These are phyloP conservation scores for Hygrophila difformis DNA, from an alignment of 257 asterid genomes.

Conservation along the genomic window DNA sequence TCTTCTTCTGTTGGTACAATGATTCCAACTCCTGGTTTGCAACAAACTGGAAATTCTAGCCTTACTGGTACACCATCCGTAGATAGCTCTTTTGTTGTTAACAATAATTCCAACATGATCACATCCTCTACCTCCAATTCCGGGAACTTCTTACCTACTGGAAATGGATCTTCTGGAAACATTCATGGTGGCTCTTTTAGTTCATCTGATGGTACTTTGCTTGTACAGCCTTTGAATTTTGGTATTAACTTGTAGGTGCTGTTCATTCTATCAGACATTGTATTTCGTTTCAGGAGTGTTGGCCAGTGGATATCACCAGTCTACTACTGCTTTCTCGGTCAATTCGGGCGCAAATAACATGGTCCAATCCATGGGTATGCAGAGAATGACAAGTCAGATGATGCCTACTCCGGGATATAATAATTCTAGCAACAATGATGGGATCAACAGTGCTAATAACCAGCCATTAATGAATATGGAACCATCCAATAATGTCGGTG, in stretches of 20 bases:
- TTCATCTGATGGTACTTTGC: constrained; percentile 42
- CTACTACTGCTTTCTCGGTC: constrained; percentile 58
- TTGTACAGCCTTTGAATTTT: constrained; percentile 10
- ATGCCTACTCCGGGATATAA: constrained; percentile 95
- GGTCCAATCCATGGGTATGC: constrained; percentile 56
- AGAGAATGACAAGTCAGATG: constrained; percentile 88
- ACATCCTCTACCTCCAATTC: constrained; percentile 44
- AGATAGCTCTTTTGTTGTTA: constrained; percentile 44
- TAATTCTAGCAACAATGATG: constrained; percentile 37
- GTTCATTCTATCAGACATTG: constrained; percentile 23
- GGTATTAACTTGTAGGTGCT: constrained; percentile 14
- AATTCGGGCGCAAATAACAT: constrained; percentile 62
- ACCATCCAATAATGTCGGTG: constrained; percentile 42
- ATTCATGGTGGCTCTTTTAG: constrained; percentile 45
- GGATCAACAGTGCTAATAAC: constrained; percentile 36
- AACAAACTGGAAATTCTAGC: constrained; percentile 59
- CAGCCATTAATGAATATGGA: constrained; percentile 59
- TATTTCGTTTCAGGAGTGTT: constrained; percentile 46
- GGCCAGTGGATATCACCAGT: constrained; percentile 57
- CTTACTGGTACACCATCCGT: constrained; percentile 41
- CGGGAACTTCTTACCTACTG: constrained; percentile 50
- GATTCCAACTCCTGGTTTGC: constrained; percentile 98
- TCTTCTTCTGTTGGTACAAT: constrained; percentile 79
- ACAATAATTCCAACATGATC: constrained; percentile 33
- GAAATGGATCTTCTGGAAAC: constrained; percentile 45